Conservation (phyloP, 225 moss, liverwort and hornwort species). For the Straminergon stramineum region DNA sequence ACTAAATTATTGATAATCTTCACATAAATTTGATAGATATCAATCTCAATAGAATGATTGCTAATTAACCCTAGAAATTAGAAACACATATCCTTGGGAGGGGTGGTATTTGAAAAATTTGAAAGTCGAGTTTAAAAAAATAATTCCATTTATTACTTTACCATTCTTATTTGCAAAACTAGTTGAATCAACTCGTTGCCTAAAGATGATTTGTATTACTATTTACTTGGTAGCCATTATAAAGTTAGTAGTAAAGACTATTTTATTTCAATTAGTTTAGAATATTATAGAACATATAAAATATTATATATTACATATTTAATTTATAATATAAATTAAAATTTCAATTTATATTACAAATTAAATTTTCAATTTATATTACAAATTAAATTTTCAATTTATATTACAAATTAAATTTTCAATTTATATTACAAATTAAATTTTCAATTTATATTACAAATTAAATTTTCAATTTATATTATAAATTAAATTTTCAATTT, state of each 20-base stretch:
- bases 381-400: neutral
- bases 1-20: neutral
- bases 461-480: neutral
- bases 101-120: neutral
- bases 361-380: neutral
- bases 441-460: neutral
- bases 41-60: neutral
- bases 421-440: neutral
- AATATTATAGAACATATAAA: neutral
- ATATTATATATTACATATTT: too few relatives aligned
- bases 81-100: neutral
- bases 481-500: neutral
- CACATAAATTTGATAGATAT: neutral
- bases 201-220: neutral
- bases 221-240: neutral
- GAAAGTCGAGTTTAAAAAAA: neutral
- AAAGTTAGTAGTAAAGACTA: neutral
- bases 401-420: neutral
- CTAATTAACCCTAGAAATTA: accelerated
- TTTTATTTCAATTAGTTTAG: neutral
- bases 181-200: accelerated
- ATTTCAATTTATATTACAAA: neutral
- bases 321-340: neutral
- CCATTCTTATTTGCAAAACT: neutral
- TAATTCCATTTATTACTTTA: neutral